Base-by-base conservation (phyloP, 768 basidiomycete genomes). In the Chalciporus pseudorubinellus region DNA sequence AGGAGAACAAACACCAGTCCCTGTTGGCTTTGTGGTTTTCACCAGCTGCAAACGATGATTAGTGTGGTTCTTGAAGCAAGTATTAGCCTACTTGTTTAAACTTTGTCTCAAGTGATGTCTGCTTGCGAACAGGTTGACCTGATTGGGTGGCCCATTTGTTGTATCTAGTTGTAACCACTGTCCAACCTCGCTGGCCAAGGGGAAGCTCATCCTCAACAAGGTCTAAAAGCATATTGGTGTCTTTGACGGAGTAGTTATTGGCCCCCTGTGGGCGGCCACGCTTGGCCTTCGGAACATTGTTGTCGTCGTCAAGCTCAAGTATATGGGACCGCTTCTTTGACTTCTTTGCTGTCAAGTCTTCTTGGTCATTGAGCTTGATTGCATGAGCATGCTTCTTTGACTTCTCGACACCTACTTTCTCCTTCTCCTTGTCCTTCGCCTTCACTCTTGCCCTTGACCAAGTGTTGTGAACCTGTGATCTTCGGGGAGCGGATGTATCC, bases 11-110 rank as follows among this genome's bases (percentile, higher is more conserved):
- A 58, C 47, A 3, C 57, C 65, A 42, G 29, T 41, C 2, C 68
- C 64, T 0, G 63, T 70, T 31, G 65, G 64, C 56, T 69, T 66
- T 21, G 54, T 60, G 4, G 56, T 59, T 36, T 56, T 64, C 7
- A 64, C 39, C 11, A 66, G 40, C 53, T 60, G 20, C 24, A 18
- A 46, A 12, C 46, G 24, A 1, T 31, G 14, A 34, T 28, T 29
- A 46, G n/a, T n/a, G n/a, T n/a, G n/a, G n/a, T n/a, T n/a, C n/a
- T 46, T 18, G 16, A 8, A 20, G 41, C 3, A 48, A 9, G 8
- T 18, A 6, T 5, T 34, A 16, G 13, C 26, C 11, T 51, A 68
- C 65, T 44, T 55, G 53, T 50, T 64, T 67, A 43, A 52, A 68
- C 49, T 63, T 65, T 2, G 52, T 62, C 44, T 64, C 57, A 28